phyloP scores from a whole-genome alignment of 352 stramenopile species.

The Halophytophthora polymorphica region DNA sequence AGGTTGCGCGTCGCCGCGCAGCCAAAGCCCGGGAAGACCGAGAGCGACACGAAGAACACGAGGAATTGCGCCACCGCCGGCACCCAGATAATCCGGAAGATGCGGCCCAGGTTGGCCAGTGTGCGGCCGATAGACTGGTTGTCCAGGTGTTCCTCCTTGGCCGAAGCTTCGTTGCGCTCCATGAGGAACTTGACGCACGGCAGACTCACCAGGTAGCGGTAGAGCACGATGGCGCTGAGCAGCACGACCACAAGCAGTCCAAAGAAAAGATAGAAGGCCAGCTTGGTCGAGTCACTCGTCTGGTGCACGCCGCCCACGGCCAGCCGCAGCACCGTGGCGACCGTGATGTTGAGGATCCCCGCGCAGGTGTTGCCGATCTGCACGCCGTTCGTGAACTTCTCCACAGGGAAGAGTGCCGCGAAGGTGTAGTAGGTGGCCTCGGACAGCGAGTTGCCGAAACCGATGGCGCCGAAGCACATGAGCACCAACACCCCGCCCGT shows the following conservation, averaged over 20 bases:
- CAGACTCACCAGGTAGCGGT: slow-evolving; percentile 22
- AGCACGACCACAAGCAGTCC: slow-evolving; percentile 33
- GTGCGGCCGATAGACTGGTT: slow-evolving; percentile 13
- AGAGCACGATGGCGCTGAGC: slow-evolving; percentile 29
- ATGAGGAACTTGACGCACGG: slow-evolving; percentile 36
- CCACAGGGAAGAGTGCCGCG: slow-evolving; percentile 38
- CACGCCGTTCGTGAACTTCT: slow-evolving; percentile 51
- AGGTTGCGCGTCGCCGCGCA: slow-evolving; percentile 26
- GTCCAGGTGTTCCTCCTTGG: slow-evolving; percentile 18
- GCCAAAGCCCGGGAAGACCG: slow-evolving; percentile 36
- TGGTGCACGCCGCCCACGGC: slow-evolving; percentile 29
- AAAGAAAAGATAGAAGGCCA: slow-evolving; percentile 50
- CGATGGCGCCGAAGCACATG: slow-evolving; percentile 34
- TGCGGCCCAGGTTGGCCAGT: slow-evolving; percentile 31
- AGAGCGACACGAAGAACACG: slow-evolving; percentile 44
- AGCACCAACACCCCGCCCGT: slow-evolving; percentile 35
- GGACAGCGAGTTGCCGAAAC: slow-evolving; percentile 38
- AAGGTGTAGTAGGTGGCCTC: slow-evolving; percentile 44
- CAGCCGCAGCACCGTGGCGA: slow-evolving; percentile 36
- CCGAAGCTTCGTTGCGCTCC: slow-evolving; percentile 27
- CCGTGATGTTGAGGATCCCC: slow-evolving; percentile 39
- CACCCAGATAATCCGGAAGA: slow-evolving; percentile 41
- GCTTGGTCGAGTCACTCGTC: slow-evolving; percentile 19
- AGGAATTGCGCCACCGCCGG: slow-evolving; percentile 35
- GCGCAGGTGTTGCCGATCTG: slow-evolving; percentile 43